Conservation (phyloP, 176 grass and related monocot genomes). For the Urochloa ruziziensis region DNA sequence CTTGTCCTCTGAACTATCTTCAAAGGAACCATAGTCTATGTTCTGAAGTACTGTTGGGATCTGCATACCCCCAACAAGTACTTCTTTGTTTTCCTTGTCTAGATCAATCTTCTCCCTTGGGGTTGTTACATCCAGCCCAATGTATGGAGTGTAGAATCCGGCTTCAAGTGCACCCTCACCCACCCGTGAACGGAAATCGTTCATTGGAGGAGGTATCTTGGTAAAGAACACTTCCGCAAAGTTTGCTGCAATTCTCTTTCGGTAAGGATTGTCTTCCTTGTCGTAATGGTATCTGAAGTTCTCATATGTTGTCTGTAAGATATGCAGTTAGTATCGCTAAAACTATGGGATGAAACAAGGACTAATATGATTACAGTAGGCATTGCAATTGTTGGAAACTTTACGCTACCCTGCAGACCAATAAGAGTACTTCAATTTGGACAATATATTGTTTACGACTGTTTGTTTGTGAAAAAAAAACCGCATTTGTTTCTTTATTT, state of each 20-base stretch:
- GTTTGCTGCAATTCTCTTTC: conserved; percentile 46
- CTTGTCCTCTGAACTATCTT: conserved; percentile 36
- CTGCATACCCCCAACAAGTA: conserved; percentile 32
- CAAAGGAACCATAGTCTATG: conserved; percentile 63
- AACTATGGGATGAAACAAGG: background rate
- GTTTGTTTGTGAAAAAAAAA: background rate
- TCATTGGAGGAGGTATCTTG: conserved; percentile 56
- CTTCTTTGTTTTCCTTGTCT: conserved; percentile 24
- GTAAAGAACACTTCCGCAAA: conserved; percentile 54
- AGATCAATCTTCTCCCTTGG: conserved; percentile 49
- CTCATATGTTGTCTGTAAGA: conserved; percentile 68
- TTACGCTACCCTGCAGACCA: background rate
- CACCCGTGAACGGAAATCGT: conserved; percentile 50
- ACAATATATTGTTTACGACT: background rate
- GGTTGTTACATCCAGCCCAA: conserved; percentile 29
- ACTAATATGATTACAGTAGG: background rate
- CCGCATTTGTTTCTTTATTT: background rate
- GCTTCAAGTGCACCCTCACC: conserved; percentile 49
- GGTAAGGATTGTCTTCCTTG: conserved; percentile 64
- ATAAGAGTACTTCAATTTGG: background rate
- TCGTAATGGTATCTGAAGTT: conserved; percentile 61
- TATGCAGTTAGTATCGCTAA: background rate
- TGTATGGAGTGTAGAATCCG: conserved; percentile 49
- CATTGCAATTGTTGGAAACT: background rate
- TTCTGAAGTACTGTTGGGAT: conserved; percentile 62